Conservation (phyloP, 2,329 filamentous ascomycete species). For the Penicillium digitatum region DNA sequence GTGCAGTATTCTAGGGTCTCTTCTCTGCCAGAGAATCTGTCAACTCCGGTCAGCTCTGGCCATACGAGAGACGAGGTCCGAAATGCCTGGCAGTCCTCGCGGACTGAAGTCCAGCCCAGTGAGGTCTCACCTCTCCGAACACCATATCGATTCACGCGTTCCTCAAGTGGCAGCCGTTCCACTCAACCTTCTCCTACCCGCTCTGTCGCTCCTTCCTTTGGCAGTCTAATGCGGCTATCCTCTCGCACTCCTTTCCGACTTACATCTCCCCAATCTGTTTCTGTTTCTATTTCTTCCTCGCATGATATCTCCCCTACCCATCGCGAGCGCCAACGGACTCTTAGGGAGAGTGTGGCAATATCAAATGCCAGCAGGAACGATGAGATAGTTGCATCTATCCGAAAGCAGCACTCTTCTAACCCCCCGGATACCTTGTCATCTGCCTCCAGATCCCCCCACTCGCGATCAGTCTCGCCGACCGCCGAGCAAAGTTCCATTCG, state of each 20-base stretch:
- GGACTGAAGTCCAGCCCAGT: background rate
- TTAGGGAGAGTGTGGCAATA: slow-evolving; percentile 5
- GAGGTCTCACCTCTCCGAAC: background rate
- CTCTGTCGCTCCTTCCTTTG: background rate
- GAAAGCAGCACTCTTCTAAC: background rate
- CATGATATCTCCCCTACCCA: background rate
- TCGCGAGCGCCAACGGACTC: background rate
- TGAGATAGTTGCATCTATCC: background rate
- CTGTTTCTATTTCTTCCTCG: background rate
- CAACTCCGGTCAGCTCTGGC: background rate
- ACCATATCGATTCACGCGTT: background rate
- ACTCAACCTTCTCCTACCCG: background rate
- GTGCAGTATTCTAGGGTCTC: background rate
- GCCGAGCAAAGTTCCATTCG: slow-evolving; percentile 9
- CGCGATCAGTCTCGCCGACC: background rate
- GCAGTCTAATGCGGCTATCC: background rate
- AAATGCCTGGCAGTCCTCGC: background rate
- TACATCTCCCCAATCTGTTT: background rate
- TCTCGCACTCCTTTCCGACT: background rate
- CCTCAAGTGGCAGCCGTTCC: background rate
- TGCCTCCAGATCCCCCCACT: background rate
- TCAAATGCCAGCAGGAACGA: slow-evolving; percentile 7
- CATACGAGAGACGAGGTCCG: background rate
- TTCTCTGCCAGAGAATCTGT: background rate
- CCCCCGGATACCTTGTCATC: background rate